Evolutionary conservation across 345 rosid genomes (phyloP).

Genomic region (Hirschfeldia incana): DNA sequence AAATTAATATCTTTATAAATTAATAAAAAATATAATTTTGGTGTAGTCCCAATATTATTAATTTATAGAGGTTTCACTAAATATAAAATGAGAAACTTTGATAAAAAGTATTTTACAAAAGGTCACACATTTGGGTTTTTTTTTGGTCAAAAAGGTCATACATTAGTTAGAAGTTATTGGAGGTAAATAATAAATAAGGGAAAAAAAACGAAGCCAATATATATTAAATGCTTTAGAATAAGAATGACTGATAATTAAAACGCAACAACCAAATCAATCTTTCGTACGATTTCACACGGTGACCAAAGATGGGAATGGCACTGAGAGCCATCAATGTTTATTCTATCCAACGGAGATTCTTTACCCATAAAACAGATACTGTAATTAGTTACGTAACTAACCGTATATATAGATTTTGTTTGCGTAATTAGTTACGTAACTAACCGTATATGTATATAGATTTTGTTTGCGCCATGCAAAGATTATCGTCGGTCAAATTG

Average conservation of each 20-base stretch:
- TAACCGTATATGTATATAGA: background rate
- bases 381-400: conserved; percentile 15
- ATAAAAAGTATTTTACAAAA: background rate
- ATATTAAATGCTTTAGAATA: conserved; percentile 10
- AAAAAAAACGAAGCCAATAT: conserved; percentile 4
- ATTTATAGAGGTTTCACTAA: no score
- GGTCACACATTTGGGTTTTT: background rate
- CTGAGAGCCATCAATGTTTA: conserved; percentile 9
- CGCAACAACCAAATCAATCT: conserved; percentile 27
- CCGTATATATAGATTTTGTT: background rate
- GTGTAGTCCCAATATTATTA: no score
- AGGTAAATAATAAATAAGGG: background rate
- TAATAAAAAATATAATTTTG: no score
- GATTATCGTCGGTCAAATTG: background rate
- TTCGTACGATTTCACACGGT: conserved; percentile 3
- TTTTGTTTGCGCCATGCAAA: background rate
- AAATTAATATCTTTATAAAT: no score
- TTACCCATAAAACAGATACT: background rate
- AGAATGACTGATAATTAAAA: conserved; percentile 1
- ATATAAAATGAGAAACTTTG: background rate
- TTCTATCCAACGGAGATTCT: conserved; percentile 3
- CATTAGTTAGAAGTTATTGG: background rate
- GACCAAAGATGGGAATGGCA: conserved; percentile 9
- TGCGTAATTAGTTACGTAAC: conserved; percentile 7
- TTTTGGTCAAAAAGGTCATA: background rate